Evolutionary conservation across 352 stramenopile genomes (phyloP), one percentile per base, ranked within the genome.

Genomic region (Aphanomyces astaci): DNA sequence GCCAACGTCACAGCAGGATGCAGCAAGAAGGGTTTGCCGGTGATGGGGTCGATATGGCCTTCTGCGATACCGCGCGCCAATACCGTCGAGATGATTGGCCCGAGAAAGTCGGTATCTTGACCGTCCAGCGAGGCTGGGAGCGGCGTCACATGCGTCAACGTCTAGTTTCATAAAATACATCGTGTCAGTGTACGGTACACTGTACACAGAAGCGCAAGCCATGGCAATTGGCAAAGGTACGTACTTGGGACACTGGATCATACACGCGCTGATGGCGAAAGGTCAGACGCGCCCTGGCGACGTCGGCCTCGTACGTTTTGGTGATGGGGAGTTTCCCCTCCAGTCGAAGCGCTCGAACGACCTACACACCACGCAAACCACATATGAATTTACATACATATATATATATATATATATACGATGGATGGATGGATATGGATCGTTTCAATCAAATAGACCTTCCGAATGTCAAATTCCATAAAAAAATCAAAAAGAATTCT

Each of bases 41-140:
- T 81, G 53, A 92, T 91, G 3, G 86, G 86, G 45, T 94, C 86
- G 73, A 92, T 80, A 54, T 89, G 74, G 51, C 86, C 86, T 49
- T 87, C 67, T 17, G 86, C 84, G 55, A 94, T 87, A 25, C 65
- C 74, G 28, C 66, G 70, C 3, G 86, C 84, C 27, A 79, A 33
- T 24, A 79, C 75, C 30, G 79, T 67, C 0, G 72, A 10, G 5
- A 94, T 66, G 52, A 81, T 72, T 1, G 82, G 81, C 0, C 86
- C 86, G 4, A 94, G 70, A 51, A 90, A 94, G 19, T 87, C 75
- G 77, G 87, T 82, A 31, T 84, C 71, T 45, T 67, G 72, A 9
- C 70, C 66, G 1, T 76, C 28, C 25, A 78, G 11, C 9, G 79
- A 66, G 0, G 64, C 32, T 39, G 78, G 71, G 52, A 90, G 77